Conservation (phyloP, 2,329 filamentous ascomycete species). For the Cytospora chrysosperma region DNA sequence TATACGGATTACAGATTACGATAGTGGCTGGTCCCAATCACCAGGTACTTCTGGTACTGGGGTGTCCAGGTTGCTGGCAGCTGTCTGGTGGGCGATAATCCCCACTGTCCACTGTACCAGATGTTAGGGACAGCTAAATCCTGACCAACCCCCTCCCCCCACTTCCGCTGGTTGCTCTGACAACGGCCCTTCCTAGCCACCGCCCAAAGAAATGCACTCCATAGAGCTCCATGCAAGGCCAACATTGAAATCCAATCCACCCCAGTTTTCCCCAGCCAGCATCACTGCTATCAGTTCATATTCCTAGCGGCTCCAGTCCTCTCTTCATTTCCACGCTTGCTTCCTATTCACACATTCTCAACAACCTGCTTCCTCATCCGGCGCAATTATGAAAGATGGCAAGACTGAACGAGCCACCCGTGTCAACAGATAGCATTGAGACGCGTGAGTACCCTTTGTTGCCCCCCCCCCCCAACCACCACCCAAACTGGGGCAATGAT, state of each 20-base stretch:
- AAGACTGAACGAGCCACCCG: constrained; percentile 73
- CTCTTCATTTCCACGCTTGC: background rate
- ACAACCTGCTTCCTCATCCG: background rate
- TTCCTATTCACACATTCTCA: constrained; percentile 1
- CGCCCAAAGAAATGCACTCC: background rate
- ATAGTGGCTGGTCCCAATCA: background rate
- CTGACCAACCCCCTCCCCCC: background rate
- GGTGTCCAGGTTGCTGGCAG: too few relatives aligned
- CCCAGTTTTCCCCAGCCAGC: constrained; percentile 2
- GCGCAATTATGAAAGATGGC: constrained; percentile 60
- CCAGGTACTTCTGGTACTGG: background rate
- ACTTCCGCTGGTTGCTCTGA: background rate
- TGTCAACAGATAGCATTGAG: constrained; percentile 68
- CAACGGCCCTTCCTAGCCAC: background rate
- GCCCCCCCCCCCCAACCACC: constrained; percentile 13
- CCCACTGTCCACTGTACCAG: background rate
- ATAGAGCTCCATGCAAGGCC: background rate
- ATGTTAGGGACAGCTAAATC: background rate
- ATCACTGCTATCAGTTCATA: constrained; percentile 14
- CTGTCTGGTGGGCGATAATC: background rate
- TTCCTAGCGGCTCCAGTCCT: constrained; percentile 14
- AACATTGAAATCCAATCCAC: background rate
- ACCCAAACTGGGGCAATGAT: background rate
- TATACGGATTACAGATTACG: background rate
- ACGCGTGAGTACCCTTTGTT: constrained; percentile 55